phyloP scores from a whole-genome alignment of 208 protist genomes.

The Naegleria gruberi region DNA sequence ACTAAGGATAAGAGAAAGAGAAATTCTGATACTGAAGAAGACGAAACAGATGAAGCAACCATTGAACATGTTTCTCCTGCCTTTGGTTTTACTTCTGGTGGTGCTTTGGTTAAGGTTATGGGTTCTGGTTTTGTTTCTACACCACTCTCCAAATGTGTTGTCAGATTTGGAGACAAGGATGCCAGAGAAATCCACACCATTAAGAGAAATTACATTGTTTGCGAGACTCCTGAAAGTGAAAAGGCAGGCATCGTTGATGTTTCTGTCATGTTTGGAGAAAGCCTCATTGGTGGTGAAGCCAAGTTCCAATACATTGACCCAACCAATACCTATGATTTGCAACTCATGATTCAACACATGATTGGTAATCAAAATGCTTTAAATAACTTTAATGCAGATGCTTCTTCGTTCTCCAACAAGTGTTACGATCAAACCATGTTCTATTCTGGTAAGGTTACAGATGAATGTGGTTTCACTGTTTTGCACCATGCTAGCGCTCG shows the following conservation, averaged over 20 bases:
- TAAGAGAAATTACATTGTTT: constrained; percentile 7
- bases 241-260: neutral
- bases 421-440: neutral
- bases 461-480: neutral
- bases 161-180: neutral
- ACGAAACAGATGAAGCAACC: neutral
- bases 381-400: neutral
- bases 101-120: neutral
- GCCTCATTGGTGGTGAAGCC: neutral
- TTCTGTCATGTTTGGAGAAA: neutral
- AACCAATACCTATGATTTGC: neutral
- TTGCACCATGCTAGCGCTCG: neutral
- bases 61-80: neutral
- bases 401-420: too few relatives aligned
- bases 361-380: neutral
- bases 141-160: neutral
- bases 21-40: neutral
- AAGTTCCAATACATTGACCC: neutral
- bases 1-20: neutral
- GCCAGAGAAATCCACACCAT: neutral
- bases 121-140: neutral
- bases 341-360: neutral
- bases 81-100: neutral
- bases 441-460: neutral
- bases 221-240: neutral